Percentiles rank a stretch among this genome's conserved stretches.
phyloP scores from a whole-genome alignment of 2,329 filamentous ascomycete genomes.

The Teratosphaeria gauchensis region DNA sequence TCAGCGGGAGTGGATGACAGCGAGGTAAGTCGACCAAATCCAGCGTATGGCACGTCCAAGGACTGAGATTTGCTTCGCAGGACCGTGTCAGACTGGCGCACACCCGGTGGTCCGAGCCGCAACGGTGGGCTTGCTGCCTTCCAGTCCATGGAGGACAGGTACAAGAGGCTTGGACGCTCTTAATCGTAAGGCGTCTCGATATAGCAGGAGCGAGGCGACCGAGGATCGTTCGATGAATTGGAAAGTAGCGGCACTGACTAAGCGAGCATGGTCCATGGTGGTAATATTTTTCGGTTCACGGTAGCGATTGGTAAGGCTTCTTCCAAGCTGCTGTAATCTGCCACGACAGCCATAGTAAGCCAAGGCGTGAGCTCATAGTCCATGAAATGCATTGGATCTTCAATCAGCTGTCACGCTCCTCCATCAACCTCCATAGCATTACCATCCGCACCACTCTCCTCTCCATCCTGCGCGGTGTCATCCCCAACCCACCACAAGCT shows the following conservation, averaged over 20 bases:
- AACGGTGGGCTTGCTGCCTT: background rate
- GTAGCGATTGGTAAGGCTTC: background rate
- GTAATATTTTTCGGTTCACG: background rate
- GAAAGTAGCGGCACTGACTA: background rate
- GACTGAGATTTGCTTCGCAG: background rate
- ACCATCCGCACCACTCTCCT: conserved; percentile 1
- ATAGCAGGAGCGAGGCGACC: too few species aligned
- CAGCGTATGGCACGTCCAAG: background rate
- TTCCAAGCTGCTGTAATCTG: background rate
- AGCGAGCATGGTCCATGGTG: background rate
- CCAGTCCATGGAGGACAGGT: background rate
- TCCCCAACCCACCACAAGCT: conserved; percentile 37
- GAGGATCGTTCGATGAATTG: too few species aligned
- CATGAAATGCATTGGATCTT: background rate
- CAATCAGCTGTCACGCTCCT: background rate
- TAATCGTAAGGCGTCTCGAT: too few species aligned
- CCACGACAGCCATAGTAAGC: background rate
- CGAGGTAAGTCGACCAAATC: background rate
- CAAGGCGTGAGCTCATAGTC: background rate
- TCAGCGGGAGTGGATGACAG: background rate
- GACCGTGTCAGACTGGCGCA: background rate
- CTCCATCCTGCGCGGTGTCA: conserved; percentile 4
- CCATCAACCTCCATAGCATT: background rate
- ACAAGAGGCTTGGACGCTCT: background rate
- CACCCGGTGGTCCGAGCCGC: background rate